Evolutionary conservation across 1,284 basidiomycete genomes (phyloP).

Genomic region (Trichosporon asahii): DNA sequence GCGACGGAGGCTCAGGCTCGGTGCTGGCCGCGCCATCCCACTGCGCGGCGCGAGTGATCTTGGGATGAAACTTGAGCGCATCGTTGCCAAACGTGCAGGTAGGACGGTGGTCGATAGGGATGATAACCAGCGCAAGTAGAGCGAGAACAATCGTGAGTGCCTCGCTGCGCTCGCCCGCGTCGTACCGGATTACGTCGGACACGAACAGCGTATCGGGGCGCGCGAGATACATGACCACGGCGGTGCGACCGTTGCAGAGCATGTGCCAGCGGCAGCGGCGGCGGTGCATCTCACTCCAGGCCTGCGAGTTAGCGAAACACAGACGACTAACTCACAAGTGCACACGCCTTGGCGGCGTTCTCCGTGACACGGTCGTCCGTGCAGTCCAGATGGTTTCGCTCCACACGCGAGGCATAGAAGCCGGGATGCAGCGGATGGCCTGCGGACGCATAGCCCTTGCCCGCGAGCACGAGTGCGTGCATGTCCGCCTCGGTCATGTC

Average conservation of each 20-base stretch:
- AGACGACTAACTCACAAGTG: slow-evolving; percentile 3
- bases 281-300: slow-evolving; percentile 19
- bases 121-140: slow-evolving; percentile 6
- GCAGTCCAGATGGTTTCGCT: not conserved
- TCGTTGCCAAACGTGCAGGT: slow-evolving; percentile 10
- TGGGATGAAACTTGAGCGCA: not conserved
- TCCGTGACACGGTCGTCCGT: not conserved
- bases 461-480: not conserved
- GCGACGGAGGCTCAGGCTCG: too few relatives aligned
- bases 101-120: slow-evolving; percentile 1
- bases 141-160: slow-evolving; percentile 8
- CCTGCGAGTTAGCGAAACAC: not conserved
- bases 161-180: not conserved
- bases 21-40: too few relatives aligned
- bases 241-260: slow-evolving; percentile 14
- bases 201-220: slow-evolving; percentile 17
- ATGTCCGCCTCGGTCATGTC: not conserved
- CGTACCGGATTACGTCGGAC: slow-evolving; percentile 5
- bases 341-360: slow-evolving; percentile 10
- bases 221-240: slow-evolving; percentile 15
- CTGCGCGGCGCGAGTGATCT: too few relatives aligned
- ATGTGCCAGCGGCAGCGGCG: slow-evolving; percentile 15
- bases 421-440: slow-evolving; percentile 7
- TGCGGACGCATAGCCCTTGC: not conserved
- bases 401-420: not conserved